phyloP scores from a whole-genome alignment of 768 basidiomycete genomes.

The Pleurotus djamor region DNA sequence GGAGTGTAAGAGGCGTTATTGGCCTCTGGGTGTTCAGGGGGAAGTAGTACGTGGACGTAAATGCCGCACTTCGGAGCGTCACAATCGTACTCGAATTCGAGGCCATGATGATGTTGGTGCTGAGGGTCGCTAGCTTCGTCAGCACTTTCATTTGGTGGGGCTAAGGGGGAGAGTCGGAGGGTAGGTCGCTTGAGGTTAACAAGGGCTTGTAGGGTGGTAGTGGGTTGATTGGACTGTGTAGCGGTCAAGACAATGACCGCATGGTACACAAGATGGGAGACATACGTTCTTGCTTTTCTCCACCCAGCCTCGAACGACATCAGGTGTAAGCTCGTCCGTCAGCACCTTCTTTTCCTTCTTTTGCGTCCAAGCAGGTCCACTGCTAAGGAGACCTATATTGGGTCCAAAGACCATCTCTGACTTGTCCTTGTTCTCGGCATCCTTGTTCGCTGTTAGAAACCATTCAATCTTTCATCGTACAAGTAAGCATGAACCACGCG shows the following conservation, averaged over 20 bases:
- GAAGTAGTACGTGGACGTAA: conserved; percentile 72
- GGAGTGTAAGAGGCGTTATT: conserved; percentile 25
- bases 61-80: conserved; percentile 85
- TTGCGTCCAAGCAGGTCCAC: conserved; percentile 71
- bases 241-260: conserved; percentile 8
- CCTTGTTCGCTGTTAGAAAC: not conserved
- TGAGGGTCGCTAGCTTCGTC: conserved; percentile 30
- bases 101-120: conserved; percentile 61
- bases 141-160: conserved; percentile 27
- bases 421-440: conserved; percentile 52
- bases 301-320: conserved; percentile 82
- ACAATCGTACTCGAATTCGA: conserved; percentile 93
- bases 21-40: conserved; percentile 61
- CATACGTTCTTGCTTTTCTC: conserved; percentile 85
- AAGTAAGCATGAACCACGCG: not conserved
- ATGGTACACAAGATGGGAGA: conserved; percentile 6
- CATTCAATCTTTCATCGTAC: not conserved
- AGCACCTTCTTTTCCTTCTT: conserved; percentile 58
- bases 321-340: conserved; percentile 75
- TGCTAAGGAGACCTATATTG: conserved; percentile 75
- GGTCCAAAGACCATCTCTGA: conserved; percentile 90
- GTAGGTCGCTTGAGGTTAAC: conserved; percentile 94
- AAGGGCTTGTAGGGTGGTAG: conserved; percentile 90
- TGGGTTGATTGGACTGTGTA: conserved; percentile 70
- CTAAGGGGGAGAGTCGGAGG: conserved; percentile 70